Evolutionary conservation across 2,329 filamentous ascomycete genomes (phyloP).

Genomic region (Aureobasidium lini): DNA sequence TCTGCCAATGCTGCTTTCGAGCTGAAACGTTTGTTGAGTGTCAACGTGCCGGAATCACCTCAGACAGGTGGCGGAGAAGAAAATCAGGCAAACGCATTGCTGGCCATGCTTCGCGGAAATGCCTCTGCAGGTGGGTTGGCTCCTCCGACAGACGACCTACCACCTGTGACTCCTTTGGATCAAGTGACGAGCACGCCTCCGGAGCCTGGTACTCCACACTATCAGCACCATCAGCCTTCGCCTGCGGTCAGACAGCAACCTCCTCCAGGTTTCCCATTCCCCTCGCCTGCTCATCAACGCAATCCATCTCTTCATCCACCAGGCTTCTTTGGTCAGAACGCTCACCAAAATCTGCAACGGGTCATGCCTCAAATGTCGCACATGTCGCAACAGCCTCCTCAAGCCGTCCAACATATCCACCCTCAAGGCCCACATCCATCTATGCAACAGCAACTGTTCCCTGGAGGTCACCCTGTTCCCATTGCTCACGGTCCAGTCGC

Average conservation of each 20-base stretch:
- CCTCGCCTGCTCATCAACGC: slow-evolving; percentile 27
- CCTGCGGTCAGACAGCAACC: slow-evolving; percentile 41
- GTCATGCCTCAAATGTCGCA: slow-evolving; percentile 5
- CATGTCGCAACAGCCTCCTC: slow-evolving; percentile 9
- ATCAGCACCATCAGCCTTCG: slow-evolving; percentile 38
- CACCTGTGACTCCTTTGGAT: slow-evolving; percentile 42
- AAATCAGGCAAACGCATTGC: slow-evolving; percentile 42
- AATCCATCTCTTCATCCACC: slow-evolving; percentile 28
- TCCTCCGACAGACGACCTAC: slow-evolving; percentile 17
- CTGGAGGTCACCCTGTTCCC: slow-evolving; percentile 19
- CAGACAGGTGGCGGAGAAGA: slow-evolving; percentile 29
- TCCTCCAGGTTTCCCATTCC: slow-evolving; percentile 43
- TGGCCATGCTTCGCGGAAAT: slow-evolving; percentile 47
- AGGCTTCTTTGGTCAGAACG: slow-evolving; percentile 15
- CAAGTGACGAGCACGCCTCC: slow-evolving; percentile 43
- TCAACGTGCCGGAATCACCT: slow-evolving; percentile 25
- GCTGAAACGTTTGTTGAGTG: slow-evolving; percentile 44
- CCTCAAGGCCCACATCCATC: slow-evolving; percentile 9
- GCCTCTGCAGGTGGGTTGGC: slow-evolving; percentile 23
- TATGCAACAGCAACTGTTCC: slow-evolving; percentile 20
- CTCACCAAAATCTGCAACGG: slow-evolving; percentile 1
- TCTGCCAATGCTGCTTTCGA: slow-evolving; percentile 28
- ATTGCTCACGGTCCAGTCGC: slow-evolving; percentile 36
- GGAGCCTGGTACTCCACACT: slow-evolving; percentile 51
- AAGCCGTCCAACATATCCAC: slow-evolving; percentile 10